Base-by-base conservation (phyloP, 129 eudicot species). In the Mikania micrantha region DNA sequence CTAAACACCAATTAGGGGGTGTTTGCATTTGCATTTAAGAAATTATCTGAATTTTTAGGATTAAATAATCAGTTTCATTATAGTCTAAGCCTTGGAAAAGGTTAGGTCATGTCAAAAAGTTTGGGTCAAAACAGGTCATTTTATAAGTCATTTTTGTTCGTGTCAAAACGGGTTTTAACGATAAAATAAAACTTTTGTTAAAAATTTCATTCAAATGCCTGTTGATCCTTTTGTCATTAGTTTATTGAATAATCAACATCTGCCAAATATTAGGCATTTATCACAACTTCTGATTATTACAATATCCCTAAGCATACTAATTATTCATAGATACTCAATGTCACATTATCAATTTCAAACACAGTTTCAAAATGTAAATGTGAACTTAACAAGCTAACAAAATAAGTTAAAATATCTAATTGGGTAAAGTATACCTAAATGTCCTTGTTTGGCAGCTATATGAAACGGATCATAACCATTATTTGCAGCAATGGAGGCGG, bases 401-500 rank as follows among this genome's bases (percentile, higher is more conserved):
- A 2, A 62, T 47, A 41, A 4, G 9, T 27, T n/a, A 28, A 70
- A 72, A 21, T 28, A 25, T 62, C 41, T 17, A 59, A 35, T 25
- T 52, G 42, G 59, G 28, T 31, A 66, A 56, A 44, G 24, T 78
- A 76, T 81, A 94, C 99, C 97, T 60, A 85, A 41, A 79, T 94
- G 95, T 9, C 99, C 99, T 67, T 89, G 96, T 70, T 81, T 89
- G 1, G 97, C 99, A 58, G 99, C 95, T 44, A 94, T 80, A 81
- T 94, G 99, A 63, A 87, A 89, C 8, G 99, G 88, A 69, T 94
- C 99, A 76, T 60, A 85, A 3, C 99, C 97, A 74, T 87, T 94
- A 69, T 85, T 89, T 38, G 99, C 99, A 7, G 81, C 85, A 73
- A 90, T 83, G 4, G 97, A 89, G 0, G 97, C 96, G 44, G 82